Evolutionary conservation across 805 yeast genomes (phyloP).

Genomic region (Candida ipomoeae): DNA sequence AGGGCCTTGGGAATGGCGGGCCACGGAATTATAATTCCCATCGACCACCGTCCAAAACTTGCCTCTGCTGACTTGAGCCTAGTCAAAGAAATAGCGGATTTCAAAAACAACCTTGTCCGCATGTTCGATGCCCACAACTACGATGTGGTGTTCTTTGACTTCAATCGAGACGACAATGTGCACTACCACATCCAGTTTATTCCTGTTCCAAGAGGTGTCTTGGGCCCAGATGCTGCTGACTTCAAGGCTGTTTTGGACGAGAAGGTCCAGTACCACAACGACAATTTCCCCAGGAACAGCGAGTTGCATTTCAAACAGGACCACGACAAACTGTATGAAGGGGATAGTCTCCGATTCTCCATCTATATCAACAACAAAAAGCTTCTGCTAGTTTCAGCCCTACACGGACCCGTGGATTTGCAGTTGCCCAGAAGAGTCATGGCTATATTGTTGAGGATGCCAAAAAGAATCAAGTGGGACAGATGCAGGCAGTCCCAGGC

Average conservation of each 20-base stretch:
- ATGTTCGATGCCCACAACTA: constrained; percentile 43
- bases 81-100: constrained; percentile 36
- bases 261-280: constrained; percentile 43
- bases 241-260: constrained; percentile 47
- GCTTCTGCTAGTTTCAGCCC: constrained; percentile 2
- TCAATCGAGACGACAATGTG: constrained; percentile 57
- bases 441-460: constrained; percentile 57
- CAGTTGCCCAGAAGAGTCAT: constrained; percentile 82
- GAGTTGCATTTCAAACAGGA: constrained; percentile 40
- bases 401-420: constrained; percentile 50
- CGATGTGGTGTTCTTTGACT: constrained; percentile 63
- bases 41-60: constrained; percentile 58
- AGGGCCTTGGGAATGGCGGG: constrained; percentile 60
- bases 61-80: neutral
- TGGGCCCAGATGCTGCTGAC: constrained; percentile 25
- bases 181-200: constrained; percentile 77
- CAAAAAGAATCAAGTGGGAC: constrained; percentile 71
- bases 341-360: constrained; percentile 16
- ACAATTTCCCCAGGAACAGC: constrained; percentile 41
- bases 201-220: constrained; percentile 50
- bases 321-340: constrained; percentile 14
- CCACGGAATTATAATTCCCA: constrained; percentile 76
- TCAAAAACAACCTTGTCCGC: constrained; percentile 44
- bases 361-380: constrained; percentile 7
- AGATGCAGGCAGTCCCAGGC: constrained; percentile 60